These are phyloP conservation scores for Trypanosomatidae sp. DNA, from an alignment of 208 protist genomes.

Conservation along the genomic window DNA sequence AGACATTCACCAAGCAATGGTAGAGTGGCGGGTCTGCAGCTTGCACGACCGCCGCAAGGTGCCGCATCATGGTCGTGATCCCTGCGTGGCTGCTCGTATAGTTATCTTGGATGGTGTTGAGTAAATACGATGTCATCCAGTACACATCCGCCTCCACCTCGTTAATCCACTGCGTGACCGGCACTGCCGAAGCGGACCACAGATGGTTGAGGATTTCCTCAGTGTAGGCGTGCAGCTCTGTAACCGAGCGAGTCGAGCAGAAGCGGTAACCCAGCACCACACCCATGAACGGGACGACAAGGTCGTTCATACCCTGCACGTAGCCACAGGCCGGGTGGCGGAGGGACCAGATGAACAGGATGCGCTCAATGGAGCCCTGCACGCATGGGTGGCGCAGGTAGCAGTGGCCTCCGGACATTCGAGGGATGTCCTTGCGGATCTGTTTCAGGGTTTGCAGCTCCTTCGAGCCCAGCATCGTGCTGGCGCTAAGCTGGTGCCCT, in stretches of 20 bases:
- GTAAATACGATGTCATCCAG: conserved; percentile 86
- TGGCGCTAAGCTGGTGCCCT: conserved; percentile 26
- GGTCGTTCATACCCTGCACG: conserved; percentile 95
- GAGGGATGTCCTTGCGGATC: conserved; percentile 90
- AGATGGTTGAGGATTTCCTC: conserved; percentile 37
- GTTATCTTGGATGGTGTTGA: conserved; percentile 89
- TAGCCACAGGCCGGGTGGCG: conserved; percentile 94
- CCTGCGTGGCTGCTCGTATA: conserved; percentile 91
- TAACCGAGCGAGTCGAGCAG: conserved; percentile 45
- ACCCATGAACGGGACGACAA: conserved; percentile 90
- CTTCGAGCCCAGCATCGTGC: conserved; percentile 41
- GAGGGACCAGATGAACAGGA: conserved; percentile 93
- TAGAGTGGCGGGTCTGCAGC: conserved; percentile 62
- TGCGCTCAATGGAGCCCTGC: conserved; percentile 75
- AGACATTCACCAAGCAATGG: conserved; percentile 42
- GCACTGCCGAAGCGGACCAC: conserved; percentile 33
- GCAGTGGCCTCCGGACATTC: conserved; percentile 68
- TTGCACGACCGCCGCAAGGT: conserved; percentile 67
- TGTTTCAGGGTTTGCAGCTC: conserved; percentile 72
- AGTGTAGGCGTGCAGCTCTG: conserved; percentile 43
- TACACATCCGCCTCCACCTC: conserved; percentile 92
- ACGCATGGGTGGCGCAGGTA: conserved; percentile 74
- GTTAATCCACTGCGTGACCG: conserved; percentile 48
- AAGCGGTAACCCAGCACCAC: conserved; percentile 72
- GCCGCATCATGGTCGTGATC: conserved; percentile 87